Evolutionary conservation across 768 basidiomycete genomes (phyloP).

Genomic region (Leccinum variicolor): DNA sequence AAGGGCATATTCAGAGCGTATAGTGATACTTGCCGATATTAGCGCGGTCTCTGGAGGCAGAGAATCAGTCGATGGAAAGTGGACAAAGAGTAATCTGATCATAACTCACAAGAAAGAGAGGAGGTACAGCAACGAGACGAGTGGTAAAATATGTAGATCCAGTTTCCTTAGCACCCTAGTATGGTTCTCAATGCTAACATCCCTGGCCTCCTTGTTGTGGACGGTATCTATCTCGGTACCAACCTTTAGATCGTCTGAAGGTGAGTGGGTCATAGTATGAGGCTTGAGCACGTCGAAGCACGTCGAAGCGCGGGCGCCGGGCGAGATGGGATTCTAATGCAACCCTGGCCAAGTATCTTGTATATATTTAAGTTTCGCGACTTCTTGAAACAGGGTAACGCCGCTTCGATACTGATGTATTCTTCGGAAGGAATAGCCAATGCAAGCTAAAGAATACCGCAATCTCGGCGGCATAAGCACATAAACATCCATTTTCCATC

Average conservation of each 20-base stretch:
- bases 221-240: constrained; percentile 1
- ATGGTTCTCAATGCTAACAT: background rate
- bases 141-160: background rate
- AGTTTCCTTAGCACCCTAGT: background rate
- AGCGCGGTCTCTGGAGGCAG: constrained; percentile 36
- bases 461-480: background rate
- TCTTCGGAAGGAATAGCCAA: background rate
- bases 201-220: constrained; percentile 10
- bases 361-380: background rate
- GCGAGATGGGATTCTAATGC: background rate
- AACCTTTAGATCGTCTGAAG: background rate
- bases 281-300: background rate
- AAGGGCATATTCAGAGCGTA: background rate
- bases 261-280: constrained; percentile 1
- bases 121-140: background rate
- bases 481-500: background rate
- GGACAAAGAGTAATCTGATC: background rate
- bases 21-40: constrained; percentile 37
- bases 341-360: background rate
- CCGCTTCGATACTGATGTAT: background rate
- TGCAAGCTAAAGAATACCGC: background rate
- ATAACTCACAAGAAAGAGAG: background rate
- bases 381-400: background rate
- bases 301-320: no score
- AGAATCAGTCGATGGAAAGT: background rate